A percentile compares a stretch with the other conserved stretches of the same genome.
These are phyloP conservation scores for Boletus patriciae DNA, from an alignment of 768 basidiomycete genomes.

Conservation along the genomic window DNA sequence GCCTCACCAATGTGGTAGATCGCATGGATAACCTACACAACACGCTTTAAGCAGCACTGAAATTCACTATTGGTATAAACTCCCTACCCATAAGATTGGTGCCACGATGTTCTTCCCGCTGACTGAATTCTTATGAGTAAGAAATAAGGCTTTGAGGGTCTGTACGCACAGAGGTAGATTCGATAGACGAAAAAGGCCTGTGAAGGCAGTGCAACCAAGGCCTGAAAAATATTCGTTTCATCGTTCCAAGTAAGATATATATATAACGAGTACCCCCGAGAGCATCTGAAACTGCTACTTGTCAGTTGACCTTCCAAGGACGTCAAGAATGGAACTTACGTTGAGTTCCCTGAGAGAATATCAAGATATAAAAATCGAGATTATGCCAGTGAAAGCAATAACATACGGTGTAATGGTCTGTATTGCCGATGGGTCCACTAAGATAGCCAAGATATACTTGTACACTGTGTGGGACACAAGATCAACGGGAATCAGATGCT, in stretches of 20 bases:
- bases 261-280: neutral
- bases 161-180: conserved; percentile 1
- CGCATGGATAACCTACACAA: neutral
- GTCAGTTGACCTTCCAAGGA: neutral
- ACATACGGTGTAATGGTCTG: neutral
- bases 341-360: conserved; percentile 6
- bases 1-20: conserved; percentile 10
- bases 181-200: conserved; percentile 12
- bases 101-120: neutral
- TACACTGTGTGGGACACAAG: neutral
- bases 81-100: conserved; percentile 12
- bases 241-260: no score
- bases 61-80: neutral
- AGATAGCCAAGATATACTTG: conserved; percentile 1
- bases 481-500: neutral
- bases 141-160: neutral
- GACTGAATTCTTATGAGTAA: conserved; percentile 1
- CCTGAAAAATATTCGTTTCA: neutral
- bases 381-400: neutral
- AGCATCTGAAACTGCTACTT: conserved; percentile 6
- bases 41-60: neutral
- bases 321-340: neutral
- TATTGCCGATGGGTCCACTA: neutral
- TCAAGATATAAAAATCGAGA: neutral
- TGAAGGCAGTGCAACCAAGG: neutral